Percentiles rank a stretch among this genome's conserved stretches.
phyloP scores from a whole-genome alignment of 345 rosid genomes.

The Aurinia saxatilis region DNA sequence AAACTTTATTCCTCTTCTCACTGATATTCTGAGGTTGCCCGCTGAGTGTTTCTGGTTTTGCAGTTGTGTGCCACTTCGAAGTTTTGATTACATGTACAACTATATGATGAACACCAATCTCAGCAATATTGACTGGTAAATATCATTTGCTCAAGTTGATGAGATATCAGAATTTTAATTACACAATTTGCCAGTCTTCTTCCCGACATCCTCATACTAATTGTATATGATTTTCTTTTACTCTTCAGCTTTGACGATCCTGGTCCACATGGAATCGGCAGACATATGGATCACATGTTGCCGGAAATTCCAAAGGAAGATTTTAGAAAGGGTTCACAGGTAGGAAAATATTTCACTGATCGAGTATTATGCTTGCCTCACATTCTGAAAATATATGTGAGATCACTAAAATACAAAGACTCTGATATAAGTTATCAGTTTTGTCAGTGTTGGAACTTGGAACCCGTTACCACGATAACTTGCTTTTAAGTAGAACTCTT shows the following conservation, averaged over 20 bases:
- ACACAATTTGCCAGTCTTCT: background rate
- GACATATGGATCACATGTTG: constrained; percentile 89
- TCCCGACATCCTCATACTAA: background rate
- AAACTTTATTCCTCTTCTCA: background rate
- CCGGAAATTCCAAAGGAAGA: constrained; percentile 86
- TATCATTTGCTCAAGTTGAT: background rate
- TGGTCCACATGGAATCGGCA: constrained; percentile 95
- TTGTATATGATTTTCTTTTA: background rate
- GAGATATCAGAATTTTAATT: background rate
- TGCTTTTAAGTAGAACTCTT: background rate
- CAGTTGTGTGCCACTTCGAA: constrained; percentile 91
- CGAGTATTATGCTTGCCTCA: background rate
- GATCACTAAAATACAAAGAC: background rate
- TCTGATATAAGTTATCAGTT: background rate
- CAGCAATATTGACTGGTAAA: constrained; percentile 92
- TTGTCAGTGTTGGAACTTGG: background rate
- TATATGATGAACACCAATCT: constrained; percentile 77
- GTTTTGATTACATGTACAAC: constrained; percentile 77
- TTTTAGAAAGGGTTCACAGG: constrained; percentile 99
- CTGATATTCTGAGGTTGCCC: background rate
- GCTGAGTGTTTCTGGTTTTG: constrained; percentile 30
- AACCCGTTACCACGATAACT: no score
- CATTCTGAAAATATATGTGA: background rate
- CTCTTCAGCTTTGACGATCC: constrained; percentile 84
- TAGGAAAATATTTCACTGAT: constrained; percentile 18